Base-by-base conservation (phyloP, 1,284 basidiomycete species). In the Salmacisia buchloeana region DNA sequence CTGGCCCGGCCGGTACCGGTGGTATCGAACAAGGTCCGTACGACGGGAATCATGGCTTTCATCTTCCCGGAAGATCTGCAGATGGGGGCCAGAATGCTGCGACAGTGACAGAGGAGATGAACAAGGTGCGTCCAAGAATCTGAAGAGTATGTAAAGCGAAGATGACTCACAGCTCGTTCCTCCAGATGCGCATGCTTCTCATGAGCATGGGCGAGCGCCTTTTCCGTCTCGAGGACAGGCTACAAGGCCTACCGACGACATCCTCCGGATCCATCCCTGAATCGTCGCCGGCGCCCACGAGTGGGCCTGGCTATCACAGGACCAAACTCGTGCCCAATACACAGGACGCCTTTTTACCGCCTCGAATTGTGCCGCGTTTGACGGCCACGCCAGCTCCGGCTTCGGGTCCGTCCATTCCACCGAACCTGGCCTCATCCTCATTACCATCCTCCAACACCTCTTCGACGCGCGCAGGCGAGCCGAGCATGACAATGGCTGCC, bases 381-480 rank as follows among this genome's bases (percentile, higher is more conserved):
- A 54, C 49, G 10, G 49, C 49, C 12, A 54, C 49, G 25, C 49
- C 49, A 4, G 49, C 49, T n/a, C 49, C 49, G 10, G 49, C 49
- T 33, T 54, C 49, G 3, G 49, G 49, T 18, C 29, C 49, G 4
- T 54, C 49, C 15, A 54, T 54, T n/a, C n/a, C n/a, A 54, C 25
- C 49, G 23, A 21, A 43, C 4, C 23, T 21, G 4, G 39, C 39
- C 18, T n/a, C 4, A 21, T 43, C 23, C 15, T 43, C 39, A 15
- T 43, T 21, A 3, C 15, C 39, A 21, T 43, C 39, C 5, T 5
- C 15, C 39, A 43, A 43, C 18, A 43, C 15, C 18, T 15, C 15
- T 5, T 15, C 15, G 6, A 5, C 23, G 39, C 15, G 15, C 39
- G 3, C 5, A 15, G 5, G 39, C 39, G 23, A 4, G 4, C 39